phyloP scores from a whole-genome alignment of 441 rosid genomes.

The Euphorbia schlechtendalii region DNA sequence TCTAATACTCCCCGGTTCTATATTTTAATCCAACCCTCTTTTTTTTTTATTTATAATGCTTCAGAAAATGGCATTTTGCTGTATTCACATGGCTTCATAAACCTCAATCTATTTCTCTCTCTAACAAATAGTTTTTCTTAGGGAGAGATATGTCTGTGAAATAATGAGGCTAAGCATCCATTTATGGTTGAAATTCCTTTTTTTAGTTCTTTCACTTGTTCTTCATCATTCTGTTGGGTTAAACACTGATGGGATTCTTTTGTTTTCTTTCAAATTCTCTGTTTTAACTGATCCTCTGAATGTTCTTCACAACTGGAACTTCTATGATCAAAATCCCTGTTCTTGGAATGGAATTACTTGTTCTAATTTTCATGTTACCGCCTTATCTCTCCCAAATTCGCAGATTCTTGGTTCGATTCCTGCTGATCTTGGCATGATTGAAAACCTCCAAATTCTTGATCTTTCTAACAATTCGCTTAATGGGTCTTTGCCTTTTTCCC shows the following conservation, averaged over 20 bases:
- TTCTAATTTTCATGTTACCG: slow-evolving; percentile 36
- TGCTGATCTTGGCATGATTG: slow-evolving; percentile 52
- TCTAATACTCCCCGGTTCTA: too few relatives aligned
- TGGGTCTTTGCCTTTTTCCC: slow-evolving; percentile 54
- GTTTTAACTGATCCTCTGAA: slow-evolving; percentile 50
- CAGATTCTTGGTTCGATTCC: slow-evolving; percentile 66
- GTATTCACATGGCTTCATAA: slow-evolving; percentile 38
- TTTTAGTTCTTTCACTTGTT: slow-evolving; percentile 20
- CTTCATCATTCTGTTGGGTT: slow-evolving; percentile 25
- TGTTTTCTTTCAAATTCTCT: slow-evolving; percentile 61
- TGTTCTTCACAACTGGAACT: slow-evolving; percentile 50
- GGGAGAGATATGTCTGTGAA: slow-evolving; percentile 27
- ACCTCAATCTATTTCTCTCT: slow-evolving; percentile 25
- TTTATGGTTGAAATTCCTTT: slow-evolving; percentile 28
- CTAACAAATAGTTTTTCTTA: slow-evolving; percentile 18
- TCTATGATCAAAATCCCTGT: slow-evolving; percentile 59
- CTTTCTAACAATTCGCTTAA: slow-evolving; percentile 74
- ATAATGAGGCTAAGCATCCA: slow-evolving; percentile 38
- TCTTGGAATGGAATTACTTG: slow-evolving; percentile 70
- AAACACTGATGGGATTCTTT: slow-evolving; percentile 63
- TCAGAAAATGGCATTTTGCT: too few relatives aligned
- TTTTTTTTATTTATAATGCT: too few relatives aligned
- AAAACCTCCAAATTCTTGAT: slow-evolving; percentile 52
- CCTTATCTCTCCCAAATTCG: slow-evolving; percentile 52
- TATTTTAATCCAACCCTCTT: too few relatives aligned